Evolutionary conservation across 2,329 filamentous ascomycete genomes (phyloP), one percentile per base, ranked within the genome.

Genomic region (Ophiocordyceps camponoti-saundersi): DNA sequence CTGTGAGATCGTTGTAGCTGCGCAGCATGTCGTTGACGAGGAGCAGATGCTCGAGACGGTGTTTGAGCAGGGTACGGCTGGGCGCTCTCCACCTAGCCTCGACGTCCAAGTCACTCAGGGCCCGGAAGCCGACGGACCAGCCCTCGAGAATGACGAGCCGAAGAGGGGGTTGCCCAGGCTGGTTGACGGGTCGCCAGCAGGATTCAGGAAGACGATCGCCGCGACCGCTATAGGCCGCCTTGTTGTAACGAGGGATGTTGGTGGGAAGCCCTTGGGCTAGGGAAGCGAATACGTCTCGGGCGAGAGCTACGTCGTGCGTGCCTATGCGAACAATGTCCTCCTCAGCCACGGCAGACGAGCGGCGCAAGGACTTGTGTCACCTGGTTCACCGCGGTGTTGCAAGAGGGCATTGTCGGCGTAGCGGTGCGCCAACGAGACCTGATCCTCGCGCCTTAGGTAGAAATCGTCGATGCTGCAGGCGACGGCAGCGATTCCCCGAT

Each of bases 381-480:
- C 84, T 6, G 88, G 88, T 59, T 94, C 82, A 18, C 88, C 89
- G 43, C 88, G 77, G 55, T 87, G 82, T 56, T 87, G 83, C 44
- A 94, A 70, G 3, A 95, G 73, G 20, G 76, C 75, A 57, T 95
- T 95, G 36, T 73, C 63, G 0, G 82, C 75, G 57, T 92, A 70
- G 7, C 72, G 63, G 42, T 71, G 62, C 23, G 83, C 79, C 21
- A 93, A 75, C 2, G 70, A 68, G 26, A 72, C 60, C 61, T 92
- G 85, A 52, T 81, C 73, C 21, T 69, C 66, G 59, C 85, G 85
- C 15, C 77, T 72, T 47, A 93, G 78, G 65, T 95, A 95, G 55
- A 95, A 80, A 65, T 95, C 88, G 61, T 95, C 89, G 53, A 95
- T 82, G 61, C 84, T 89, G 61, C 86, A 75, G 46, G 87, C 81